Conservation (phyloP, 2,329 filamentous ascomycete species). For the Stenocarpella maydis region DNA sequence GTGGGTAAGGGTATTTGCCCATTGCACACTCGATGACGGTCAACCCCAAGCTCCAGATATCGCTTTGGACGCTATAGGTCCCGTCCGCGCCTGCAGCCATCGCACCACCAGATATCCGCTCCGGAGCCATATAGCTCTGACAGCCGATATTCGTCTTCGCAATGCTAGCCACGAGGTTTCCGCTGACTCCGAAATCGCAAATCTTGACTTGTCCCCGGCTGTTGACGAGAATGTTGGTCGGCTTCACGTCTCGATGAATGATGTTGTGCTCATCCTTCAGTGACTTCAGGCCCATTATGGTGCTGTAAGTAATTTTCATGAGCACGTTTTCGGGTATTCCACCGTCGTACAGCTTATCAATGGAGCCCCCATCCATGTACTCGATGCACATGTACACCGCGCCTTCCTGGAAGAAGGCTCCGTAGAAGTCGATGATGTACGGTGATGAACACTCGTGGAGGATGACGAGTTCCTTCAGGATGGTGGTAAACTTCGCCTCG, state of each 20-base stretch:
- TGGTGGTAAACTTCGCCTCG: slow-evolving; percentile 95
- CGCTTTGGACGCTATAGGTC: slow-evolving; percentile 96
- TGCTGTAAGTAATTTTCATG: slow-evolving; percentile 88
- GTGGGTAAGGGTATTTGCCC: slow-evolving; percentile 94
- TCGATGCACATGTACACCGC: slow-evolving; percentile 99
- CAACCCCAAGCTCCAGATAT: slow-evolving; percentile 95
- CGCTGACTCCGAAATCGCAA: slow-evolving; percentile 97
- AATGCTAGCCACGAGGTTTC: slow-evolving; percentile 95
- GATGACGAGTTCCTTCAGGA: slow-evolving; percentile 97
- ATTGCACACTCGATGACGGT: slow-evolving; percentile 96
- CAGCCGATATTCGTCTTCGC: slow-evolving; percentile 99
- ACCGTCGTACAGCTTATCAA: slow-evolving; percentile 92
- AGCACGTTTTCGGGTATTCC: slow-evolving; percentile 90
- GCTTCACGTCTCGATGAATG: slow-evolving; percentile 98
- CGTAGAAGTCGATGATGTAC: slow-evolving; percentile 98
- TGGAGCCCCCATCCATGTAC: slow-evolving; percentile 98
- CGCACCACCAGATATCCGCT: slow-evolving; percentile 89
- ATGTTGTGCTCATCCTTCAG: slow-evolving; percentile 99
- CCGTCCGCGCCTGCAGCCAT: slow-evolving; percentile 77
- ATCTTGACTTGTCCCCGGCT: slow-evolving; percentile 93
- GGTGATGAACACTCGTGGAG: slow-evolving; percentile 93
- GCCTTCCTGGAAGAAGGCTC: slow-evolving; percentile 98
- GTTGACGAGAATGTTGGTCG: slow-evolving; percentile 97
- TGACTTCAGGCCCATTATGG: slow-evolving; percentile 88
- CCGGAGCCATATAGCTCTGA: slow-evolving; percentile 99